These are phyloP conservation scores for Carex kokanica DNA, from an alignment of 176 grass and related monocot species.

Conservation along the genomic window DNA sequence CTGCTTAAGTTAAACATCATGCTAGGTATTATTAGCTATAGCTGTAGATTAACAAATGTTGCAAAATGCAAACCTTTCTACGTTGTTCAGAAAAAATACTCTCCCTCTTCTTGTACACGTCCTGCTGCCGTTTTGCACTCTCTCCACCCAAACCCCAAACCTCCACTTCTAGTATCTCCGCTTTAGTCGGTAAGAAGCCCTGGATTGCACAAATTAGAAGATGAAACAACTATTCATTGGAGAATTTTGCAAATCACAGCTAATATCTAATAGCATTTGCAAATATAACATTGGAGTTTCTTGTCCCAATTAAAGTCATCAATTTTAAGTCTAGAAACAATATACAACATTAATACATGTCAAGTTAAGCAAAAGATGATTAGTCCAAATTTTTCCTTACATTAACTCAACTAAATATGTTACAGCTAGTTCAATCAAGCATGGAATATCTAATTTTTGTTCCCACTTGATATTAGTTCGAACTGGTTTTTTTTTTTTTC, in stretches of 20 bases:
- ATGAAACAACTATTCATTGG: background rate
- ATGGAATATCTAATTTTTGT: background rate
- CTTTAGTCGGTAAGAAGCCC: slow-evolving; percentile 70
- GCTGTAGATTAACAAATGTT: background rate
- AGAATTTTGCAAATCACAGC: background rate
- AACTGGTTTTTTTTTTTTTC: background rate
- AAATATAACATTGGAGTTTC: background rate
- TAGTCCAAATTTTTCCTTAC: background rate
- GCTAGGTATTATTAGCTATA: background rate
- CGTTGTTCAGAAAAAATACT: slow-evolving; percentile 74
- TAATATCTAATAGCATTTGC: background rate
- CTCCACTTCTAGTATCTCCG: slow-evolving; percentile 62
- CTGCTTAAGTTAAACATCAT: background rate
- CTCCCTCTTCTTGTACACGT: slow-evolving; percentile 74
- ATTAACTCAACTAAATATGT: background rate
- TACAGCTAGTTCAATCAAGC: background rate
- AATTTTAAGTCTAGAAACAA: background rate
- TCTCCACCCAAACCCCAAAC: slow-evolving; percentile 85
- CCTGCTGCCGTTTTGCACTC: slow-evolving; percentile 42
- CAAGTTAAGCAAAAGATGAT: background rate
- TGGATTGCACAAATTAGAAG: slow-evolving; percentile 29
- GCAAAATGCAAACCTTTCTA: slow-evolving; percentile 52
- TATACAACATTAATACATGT: background rate
- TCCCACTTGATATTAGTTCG: background rate
- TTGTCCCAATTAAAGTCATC: background rate